phyloP scores from a whole-genome alignment of 805 yeast genomes.

The Henningerozyma blattae region DNA sequence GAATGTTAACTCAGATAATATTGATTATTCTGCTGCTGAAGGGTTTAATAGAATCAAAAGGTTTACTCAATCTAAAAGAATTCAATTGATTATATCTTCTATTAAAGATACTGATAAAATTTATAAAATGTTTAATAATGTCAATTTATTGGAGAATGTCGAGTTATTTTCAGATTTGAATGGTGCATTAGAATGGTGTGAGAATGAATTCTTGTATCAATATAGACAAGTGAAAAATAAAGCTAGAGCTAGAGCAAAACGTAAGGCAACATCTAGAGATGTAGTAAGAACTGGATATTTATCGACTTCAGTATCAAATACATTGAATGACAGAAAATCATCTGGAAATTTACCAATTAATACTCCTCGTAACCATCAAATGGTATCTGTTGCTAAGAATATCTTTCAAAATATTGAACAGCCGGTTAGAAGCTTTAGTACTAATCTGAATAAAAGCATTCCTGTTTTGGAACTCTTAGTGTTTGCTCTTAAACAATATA shows the following conservation, averaged over 20 bases:
- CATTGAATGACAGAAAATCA: background rate
- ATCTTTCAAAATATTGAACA: constrained; percentile 21
- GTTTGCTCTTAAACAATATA: constrained; percentile 18
- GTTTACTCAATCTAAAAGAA: constrained; percentile 53
- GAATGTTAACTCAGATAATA: constrained; percentile 52
- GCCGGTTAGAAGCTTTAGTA: constrained; percentile 12
- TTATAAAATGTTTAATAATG: constrained; percentile 64
- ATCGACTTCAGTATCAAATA: background rate
- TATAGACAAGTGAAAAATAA: constrained; percentile 26
- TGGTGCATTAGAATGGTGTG: constrained; percentile 93
- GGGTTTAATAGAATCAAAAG: constrained; percentile 83
- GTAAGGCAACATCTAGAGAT: background rate
- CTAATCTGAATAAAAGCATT: constrained; percentile 8
- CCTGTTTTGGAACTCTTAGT: constrained; percentile 20
- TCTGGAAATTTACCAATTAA: constrained; percentile 12
- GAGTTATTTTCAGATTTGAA: constrained; percentile 68
- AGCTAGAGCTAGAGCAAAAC: constrained; percentile 7
- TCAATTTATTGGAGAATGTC: constrained; percentile 58
- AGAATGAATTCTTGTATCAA: constrained; percentile 60
- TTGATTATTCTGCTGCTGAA: constrained; percentile 94
- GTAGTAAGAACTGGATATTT: background rate
- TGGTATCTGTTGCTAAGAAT: constrained; percentile 29
- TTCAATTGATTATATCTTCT: constrained; percentile 68
- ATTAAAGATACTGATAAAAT: constrained; percentile 56
- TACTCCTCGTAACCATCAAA: constrained; percentile 32